These are phyloP conservation scores for Hamamelis virginiana DNA, from an alignment of 164 flowering plant species.

Conservation along the genomic window DNA sequence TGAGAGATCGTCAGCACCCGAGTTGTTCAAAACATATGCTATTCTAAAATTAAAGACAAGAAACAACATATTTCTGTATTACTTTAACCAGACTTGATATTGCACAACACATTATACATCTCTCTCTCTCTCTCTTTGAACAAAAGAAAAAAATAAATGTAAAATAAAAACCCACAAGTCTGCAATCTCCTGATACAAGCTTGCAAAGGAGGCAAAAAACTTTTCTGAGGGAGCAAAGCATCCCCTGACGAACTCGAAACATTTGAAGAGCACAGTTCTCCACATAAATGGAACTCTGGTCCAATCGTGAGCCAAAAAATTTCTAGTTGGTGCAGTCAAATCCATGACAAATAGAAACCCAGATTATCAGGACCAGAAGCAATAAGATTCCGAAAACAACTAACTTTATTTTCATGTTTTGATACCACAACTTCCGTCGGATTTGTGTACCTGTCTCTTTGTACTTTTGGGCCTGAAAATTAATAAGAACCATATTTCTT, in stretches of 20 bases:
- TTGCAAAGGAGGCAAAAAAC: neutral
- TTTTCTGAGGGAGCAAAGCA: neutral
- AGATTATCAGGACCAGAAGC: constrained; percentile 67
- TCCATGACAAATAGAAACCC: constrained; percentile 84
- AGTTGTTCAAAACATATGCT: too few relatives aligned
- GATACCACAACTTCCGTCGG: constrained; percentile 87
- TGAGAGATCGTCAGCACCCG: too few relatives aligned
- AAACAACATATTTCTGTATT: too few relatives aligned
- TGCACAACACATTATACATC: constrained; percentile 7
- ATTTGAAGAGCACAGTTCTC: neutral
- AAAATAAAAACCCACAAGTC: neutral
- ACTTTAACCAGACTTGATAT: neutral
- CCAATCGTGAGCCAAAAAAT: neutral
- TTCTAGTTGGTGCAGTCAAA: constrained; percentile 71
- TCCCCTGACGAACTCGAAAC: neutral
- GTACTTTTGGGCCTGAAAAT: constrained; percentile 79
- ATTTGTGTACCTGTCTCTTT: constrained; percentile 63
- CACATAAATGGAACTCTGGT: neutral
- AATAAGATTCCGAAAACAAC: constrained; percentile 75
- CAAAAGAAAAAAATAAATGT: neutral
- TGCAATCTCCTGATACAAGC: neutral
- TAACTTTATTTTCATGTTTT: constrained; percentile 90
- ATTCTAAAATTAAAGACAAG: too few relatives aligned
- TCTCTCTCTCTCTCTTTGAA: neutral
- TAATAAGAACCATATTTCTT: neutral